Percentiles rank a stretch among this genome's conserved stretches.
phyloP scores from a whole-genome alignment of 805 yeast species.

The Yamadazyma olivae region DNA sequence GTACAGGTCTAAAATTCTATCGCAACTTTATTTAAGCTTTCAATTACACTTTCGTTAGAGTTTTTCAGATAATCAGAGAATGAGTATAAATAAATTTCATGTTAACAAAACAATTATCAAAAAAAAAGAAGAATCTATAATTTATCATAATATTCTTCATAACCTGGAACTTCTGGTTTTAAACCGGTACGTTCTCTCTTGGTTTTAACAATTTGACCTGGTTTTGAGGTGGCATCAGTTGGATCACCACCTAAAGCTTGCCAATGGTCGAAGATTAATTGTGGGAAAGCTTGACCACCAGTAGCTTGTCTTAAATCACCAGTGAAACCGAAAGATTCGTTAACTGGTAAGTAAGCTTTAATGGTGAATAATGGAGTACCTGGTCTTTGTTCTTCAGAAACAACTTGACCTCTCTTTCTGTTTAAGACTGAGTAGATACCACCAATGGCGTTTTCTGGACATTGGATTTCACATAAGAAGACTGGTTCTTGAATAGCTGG shows the following conservation, averaged over 20 bases:
- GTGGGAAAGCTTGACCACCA: constrained; percentile 99
- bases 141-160: constrained; percentile 98
- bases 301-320: constrained; percentile 99
- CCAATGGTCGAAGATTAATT: constrained; percentile 99
- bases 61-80: too few species aligned
- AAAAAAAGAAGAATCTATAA: constrained; percentile 41
- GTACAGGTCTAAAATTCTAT: too few species aligned
- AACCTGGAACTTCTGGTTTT: constrained; percentile 97
- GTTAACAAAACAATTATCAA: constrained; percentile 4
- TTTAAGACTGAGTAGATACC: constrained; percentile 99
- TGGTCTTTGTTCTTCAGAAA: constrained; percentile 99
- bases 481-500: constrained; percentile 99
- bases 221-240: constrained; percentile 73
- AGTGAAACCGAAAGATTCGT: constrained; percentile 99
- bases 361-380: constrained; percentile 99
- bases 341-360: constrained; percentile 99
- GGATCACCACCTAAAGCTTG: constrained; percentile 88
- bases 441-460: constrained; percentile 99
- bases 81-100: background rate
- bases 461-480: constrained; percentile 98
- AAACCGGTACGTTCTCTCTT: constrained; percentile 94
- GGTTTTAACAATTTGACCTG: constrained; percentile 55
- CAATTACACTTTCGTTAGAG: too few species aligned
- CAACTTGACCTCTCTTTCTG: constrained; percentile 99
- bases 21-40: too few species aligned